phyloP scores from a whole-genome alignment of 352 stramenopile species.

The Pythium chondricola region DNA sequence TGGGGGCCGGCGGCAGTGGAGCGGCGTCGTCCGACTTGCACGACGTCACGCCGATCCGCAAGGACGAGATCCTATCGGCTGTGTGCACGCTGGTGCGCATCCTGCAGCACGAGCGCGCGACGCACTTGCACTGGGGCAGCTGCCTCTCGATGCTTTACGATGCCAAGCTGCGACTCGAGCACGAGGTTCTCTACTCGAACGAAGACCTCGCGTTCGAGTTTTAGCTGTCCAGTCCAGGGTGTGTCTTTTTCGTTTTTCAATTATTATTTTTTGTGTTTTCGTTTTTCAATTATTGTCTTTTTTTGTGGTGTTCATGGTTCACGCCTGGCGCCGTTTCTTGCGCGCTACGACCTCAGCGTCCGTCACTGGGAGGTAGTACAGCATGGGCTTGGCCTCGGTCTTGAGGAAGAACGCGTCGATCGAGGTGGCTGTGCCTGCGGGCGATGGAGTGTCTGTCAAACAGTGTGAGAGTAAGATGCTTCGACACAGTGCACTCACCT shows the following conservation, averaged over 20 bases:
- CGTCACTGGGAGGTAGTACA: slow-evolving; percentile 76
- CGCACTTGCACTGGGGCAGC: slow-evolving; percentile 53
- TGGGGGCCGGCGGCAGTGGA: slow-evolving; percentile 10
- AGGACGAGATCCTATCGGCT: slow-evolving; percentile 71
- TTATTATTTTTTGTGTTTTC: neutral
- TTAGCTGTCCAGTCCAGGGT: no score
- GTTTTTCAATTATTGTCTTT: neutral
- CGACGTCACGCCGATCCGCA: slow-evolving; percentile 78
- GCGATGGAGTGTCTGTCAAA: no score
- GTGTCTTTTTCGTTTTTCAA: no score
- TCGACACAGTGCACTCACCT: no score
- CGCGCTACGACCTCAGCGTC: slow-evolving; percentile 45
- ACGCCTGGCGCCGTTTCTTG: slow-evolving; percentile 22
- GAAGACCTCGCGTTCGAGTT: slow-evolving; percentile 80
- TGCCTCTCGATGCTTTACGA: slow-evolving; percentile 79
- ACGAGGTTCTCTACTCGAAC: slow-evolving; percentile 75
- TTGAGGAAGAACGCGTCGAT: slow-evolving; percentile 77
- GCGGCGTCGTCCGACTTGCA: slow-evolving; percentile 28
- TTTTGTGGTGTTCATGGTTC: slow-evolving; percentile 25
- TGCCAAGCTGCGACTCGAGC: slow-evolving; percentile 76
- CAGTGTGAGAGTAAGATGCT: no score
- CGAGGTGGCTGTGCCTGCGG: slow-evolving; percentile 18
- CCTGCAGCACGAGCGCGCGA: slow-evolving; percentile 48
- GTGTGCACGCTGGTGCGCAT: slow-evolving; percentile 72
- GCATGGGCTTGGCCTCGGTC: slow-evolving; percentile 64